Conservation (phyloP, 176 grass and related monocot genomes). For the Tuctoria greenei region DNA sequence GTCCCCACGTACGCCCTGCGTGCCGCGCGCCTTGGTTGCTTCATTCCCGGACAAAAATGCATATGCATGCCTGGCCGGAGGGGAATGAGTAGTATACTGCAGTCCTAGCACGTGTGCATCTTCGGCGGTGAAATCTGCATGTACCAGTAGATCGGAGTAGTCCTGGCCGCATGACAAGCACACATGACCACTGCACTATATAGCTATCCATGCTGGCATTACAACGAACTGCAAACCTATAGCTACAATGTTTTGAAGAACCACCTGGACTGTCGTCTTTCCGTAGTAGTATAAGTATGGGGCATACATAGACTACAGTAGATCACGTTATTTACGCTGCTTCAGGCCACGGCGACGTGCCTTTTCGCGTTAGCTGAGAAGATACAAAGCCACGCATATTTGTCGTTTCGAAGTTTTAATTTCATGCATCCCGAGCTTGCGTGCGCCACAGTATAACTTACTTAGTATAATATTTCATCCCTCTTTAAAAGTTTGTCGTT, state of each 20-base stretch:
- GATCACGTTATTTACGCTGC: not conserved
- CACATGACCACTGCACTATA: not conserved
- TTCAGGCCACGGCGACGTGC: not conserved
- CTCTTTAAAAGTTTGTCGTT: no score
- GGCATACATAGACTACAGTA: not conserved
- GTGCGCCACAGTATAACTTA: not conserved
- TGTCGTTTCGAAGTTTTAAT: not conserved
- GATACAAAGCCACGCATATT: not conserved
- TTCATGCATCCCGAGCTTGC: not conserved
- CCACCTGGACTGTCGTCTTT: constrained; percentile 25
- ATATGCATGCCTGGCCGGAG: not conserved
- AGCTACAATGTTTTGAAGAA: not conserved
- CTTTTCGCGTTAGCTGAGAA: not conserved
- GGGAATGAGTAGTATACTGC: not conserved
- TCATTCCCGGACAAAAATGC: not conserved
- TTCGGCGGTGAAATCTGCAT: not conserved
- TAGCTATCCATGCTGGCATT: not conserved
- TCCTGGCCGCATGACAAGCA: not conserved
- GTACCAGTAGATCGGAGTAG: not conserved
- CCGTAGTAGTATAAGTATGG: not conserved
- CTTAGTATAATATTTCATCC: no score
- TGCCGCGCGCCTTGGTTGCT: not conserved
- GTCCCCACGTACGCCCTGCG: no score
- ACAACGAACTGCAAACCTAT: not conserved
- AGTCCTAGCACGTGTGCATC: not conserved